phyloP scores from a whole-genome alignment of 192 early-diverging fungal species.

The Spizellomyces sp. region DNA sequence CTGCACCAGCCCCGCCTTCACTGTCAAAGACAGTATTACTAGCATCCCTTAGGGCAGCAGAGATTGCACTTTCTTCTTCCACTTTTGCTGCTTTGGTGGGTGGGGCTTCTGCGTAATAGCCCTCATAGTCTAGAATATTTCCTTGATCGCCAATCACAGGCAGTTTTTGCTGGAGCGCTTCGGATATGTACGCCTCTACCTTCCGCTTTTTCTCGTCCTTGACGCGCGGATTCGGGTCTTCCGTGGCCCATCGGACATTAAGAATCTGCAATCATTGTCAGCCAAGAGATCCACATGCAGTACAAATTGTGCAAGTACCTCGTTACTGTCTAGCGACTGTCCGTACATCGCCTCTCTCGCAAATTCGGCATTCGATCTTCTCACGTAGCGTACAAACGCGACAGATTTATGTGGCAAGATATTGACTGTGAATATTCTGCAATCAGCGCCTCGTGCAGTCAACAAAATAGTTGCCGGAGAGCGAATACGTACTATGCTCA shows the following conservation, averaged over 20 bases:
- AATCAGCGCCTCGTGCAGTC: conserved; percentile 2
- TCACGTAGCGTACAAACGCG: conserved; percentile 80
- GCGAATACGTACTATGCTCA: conserved; percentile 59
- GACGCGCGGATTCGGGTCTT: conserved; percentile 73
- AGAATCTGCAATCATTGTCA: conserved; percentile 42
- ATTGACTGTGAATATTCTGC: conserved; percentile 53
- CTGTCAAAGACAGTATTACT: conserved; percentile 18
- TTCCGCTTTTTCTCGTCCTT: conserved; percentile 58
- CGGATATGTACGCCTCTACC: conserved; percentile 57
- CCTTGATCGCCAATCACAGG: conserved; percentile 57
- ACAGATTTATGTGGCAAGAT: conserved; percentile 71
- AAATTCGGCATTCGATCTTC: conserved; percentile 77
- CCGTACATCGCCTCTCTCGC: conserved; percentile 87
- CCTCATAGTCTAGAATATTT: conserved; percentile 58
- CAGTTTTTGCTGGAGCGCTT: conserved; percentile 58
- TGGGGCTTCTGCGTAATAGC: conserved; percentile 15
- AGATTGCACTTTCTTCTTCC: conserved; percentile 33
- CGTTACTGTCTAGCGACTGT: conserved; percentile 76
- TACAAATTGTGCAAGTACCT: conserved; percentile 49
- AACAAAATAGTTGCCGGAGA: conserved; percentile 10
- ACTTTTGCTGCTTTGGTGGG: conserved; percentile 11
- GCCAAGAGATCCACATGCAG: conserved; percentile 28
- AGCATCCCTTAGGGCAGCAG: conserved; percentile 18
- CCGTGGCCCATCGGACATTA: conserved; percentile 80
- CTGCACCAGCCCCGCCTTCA: not conserved